Evolutionary conservation across 139 green algal genomes (phyloP), one percentile per base, ranked within the genome.

Genomic region (Edaphochlamys debaryana): DNA sequence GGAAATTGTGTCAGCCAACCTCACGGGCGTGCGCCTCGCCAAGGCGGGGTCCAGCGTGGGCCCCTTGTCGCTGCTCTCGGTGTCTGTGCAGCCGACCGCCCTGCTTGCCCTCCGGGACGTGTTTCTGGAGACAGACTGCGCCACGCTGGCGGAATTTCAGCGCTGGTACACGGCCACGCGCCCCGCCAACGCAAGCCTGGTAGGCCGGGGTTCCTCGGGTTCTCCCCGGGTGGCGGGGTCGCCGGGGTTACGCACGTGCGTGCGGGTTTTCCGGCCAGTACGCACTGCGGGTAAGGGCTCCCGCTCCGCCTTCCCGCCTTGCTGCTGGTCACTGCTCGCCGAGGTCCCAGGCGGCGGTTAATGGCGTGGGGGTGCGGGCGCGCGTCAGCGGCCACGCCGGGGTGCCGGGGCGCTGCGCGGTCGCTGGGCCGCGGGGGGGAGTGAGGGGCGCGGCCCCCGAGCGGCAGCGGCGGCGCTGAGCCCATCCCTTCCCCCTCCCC

Each of bases 51-150:
- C 42, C 11, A 32, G 38, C 6, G 4, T 52, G 19, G n/a, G n/a
- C n/a, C 11, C 27, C 7, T 22, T 74, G 22, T 20, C 11, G 60
- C 58, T 45, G 42, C 40, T 71, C 1, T 62, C 76, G 5, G 30
- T 66, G 1, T 67, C 76, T 3, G 76, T 82, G 22, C 76, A 73
- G 25, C 42, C 76, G 3, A 38, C 42, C 27, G 76, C 76, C 20
- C 40, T 41, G 1, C 64, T 82, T 2, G 23, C 34, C 2, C 60
- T 82, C 3, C 50, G 38, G 29, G 45, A 74, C 62, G 76, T 82
- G 15, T 2, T 29, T 2, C 62, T 82, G 2, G 76, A 82, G 27
- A 82, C 76, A 23, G 76, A 82, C 36, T 82, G 76, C 36, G 5
- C 32, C 36, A 82, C 76, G 20, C 42, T 82, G 17, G 7, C 11